These are phyloP conservation scores for Malus sylvestris DNA, from an alignment of 306 rosid species.

Conservation along the genomic window DNA sequence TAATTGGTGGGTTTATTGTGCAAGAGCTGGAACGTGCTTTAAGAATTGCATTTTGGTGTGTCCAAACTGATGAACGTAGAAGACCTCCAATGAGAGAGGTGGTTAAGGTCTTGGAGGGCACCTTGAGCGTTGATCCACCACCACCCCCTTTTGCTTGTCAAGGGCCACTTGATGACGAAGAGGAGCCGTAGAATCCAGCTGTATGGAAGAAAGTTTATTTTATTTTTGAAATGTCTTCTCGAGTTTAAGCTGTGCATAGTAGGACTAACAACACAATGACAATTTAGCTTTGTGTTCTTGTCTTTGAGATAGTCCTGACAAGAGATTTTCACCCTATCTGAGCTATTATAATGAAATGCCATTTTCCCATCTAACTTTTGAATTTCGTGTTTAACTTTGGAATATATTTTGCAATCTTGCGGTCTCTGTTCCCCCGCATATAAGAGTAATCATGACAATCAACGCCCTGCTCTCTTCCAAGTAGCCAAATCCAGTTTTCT, in stretches of 20 bases:
- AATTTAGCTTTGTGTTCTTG: neutral
- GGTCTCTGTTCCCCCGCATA: neutral
- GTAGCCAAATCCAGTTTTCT: neutral
- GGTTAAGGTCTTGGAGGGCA: conserved; percentile 70
- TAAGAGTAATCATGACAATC: too few species aligned
- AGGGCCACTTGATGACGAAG: conserved; percentile 12
- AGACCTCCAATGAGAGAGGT: conserved; percentile 77
- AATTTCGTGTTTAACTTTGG: neutral
- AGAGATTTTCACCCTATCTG: neutral
- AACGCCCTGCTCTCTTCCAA: neutral
- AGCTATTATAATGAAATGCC: neutral
- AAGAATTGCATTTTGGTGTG: conserved; percentile 78
- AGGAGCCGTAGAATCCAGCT: conserved; percentile 22
- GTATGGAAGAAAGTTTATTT: conserved; percentile 8
- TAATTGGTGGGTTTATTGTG: conserved; percentile 26
- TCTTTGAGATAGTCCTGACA: conserved; percentile 9
- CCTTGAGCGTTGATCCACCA: conserved; percentile 58
- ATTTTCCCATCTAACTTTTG: neutral
- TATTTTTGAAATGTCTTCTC: neutral
- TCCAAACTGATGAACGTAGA: conserved; percentile 48
- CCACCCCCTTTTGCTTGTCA: conserved; percentile 50
- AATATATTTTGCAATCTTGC: neutral
- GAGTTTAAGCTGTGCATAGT: conserved; percentile 34
- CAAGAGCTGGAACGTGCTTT: conserved; percentile 55
- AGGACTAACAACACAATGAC: conserved; percentile 50